Conservation (phyloP, 371 early-diverging fungal genomes). For the Dinochytrium kinnereticum region DNA sequence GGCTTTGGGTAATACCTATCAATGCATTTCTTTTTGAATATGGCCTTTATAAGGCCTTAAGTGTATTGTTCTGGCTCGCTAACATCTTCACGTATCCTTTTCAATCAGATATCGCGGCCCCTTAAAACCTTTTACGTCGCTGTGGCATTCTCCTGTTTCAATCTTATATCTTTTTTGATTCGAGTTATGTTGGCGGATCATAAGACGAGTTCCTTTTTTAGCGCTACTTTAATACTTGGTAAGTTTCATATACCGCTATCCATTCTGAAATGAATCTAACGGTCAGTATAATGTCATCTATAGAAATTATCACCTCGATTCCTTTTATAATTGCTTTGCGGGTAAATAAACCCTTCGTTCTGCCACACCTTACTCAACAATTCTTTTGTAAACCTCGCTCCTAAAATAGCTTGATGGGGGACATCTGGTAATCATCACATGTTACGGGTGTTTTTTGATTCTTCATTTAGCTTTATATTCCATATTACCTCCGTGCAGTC, state of each 20-base stretch:
- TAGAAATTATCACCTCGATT: conserved; percentile 34
- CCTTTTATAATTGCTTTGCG: conserved; percentile 38
- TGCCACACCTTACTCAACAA: no score
- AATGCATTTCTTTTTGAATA: no score
- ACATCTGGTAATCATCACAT: not conserved
- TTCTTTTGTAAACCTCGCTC: no score
- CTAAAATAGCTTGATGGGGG: conserved; percentile 17
- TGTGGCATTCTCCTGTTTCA: conserved; percentile 31
- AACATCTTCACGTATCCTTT: no score
- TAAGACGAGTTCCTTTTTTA: conserved; percentile 23
- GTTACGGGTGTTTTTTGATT: not conserved
- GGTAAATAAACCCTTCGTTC: not conserved
- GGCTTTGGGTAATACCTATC: conserved; percentile 73
- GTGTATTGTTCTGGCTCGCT: no score
- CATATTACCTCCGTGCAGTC: conserved; percentile 47
- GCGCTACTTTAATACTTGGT: not conserved
- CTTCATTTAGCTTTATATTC: conserved; percentile 36
- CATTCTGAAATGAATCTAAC: no score
- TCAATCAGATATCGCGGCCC: conserved; percentile 61
- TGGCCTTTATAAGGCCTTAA: no score
- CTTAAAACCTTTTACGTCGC: conserved; percentile 55
- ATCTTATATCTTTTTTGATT: conserved; percentile 29
- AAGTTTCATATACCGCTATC: no score
- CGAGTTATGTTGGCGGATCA: conserved; percentile 32
- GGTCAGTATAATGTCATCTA: no score